Percentiles rank a stretch among this genome's conserved stretches.
Conservation (phyloP, 352 stramenopile genomes). For the Globisporangium okanoganense region DNA sequence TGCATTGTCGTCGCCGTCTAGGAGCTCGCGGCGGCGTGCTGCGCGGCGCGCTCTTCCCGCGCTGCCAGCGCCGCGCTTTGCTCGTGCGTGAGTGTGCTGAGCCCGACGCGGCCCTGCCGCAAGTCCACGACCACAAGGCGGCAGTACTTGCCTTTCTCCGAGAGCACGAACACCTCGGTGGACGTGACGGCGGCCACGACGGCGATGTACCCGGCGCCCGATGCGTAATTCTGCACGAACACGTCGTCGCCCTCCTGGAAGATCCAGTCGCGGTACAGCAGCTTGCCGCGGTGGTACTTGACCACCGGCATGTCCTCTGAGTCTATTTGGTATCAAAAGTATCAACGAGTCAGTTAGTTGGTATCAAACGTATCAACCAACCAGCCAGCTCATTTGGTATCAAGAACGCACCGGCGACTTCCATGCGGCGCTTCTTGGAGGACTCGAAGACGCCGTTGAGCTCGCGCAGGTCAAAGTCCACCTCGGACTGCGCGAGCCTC, state of each 20-base stretch:
- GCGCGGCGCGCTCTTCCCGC: slow-evolving; percentile 42
- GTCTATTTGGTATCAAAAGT: slow-evolving; percentile 21
- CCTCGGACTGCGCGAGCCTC: slow-evolving; percentile 60
- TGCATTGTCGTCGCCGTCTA: slow-evolving; percentile 21
- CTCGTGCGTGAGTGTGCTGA: slow-evolving; percentile 54
- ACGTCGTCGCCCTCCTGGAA: slow-evolving; percentile 81
- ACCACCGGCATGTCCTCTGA: slow-evolving; percentile 35
- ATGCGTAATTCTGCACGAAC: slow-evolving; percentile 59
- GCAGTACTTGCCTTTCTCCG: slow-evolving; percentile 76
- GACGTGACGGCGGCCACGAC: slow-evolving; percentile 66
- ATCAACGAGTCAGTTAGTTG: not conserved
- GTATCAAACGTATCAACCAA: not conserved
- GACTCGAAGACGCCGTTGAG: slow-evolving; percentile 41
- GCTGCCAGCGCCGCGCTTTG: slow-evolving; percentile 25
- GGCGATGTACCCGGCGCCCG: slow-evolving; percentile 56
- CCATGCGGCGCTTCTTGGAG: slow-evolving; percentile 69
- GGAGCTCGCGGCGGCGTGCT: slow-evolving; percentile 31
- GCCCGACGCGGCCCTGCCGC: slow-evolving; percentile 52
- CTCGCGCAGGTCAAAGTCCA: slow-evolving; percentile 68
- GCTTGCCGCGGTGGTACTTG: slow-evolving; percentile 70
- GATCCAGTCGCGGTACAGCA: slow-evolving; percentile 73
- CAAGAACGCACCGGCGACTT: slow-evolving; percentile 20
- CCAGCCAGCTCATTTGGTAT: not conserved
- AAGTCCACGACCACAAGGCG: slow-evolving; percentile 76
- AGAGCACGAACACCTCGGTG: slow-evolving; percentile 73